Evolutionary conservation across 2,329 filamentous ascomycete genomes (phyloP).

Genomic region (Harringtonia lauricola): DNA sequence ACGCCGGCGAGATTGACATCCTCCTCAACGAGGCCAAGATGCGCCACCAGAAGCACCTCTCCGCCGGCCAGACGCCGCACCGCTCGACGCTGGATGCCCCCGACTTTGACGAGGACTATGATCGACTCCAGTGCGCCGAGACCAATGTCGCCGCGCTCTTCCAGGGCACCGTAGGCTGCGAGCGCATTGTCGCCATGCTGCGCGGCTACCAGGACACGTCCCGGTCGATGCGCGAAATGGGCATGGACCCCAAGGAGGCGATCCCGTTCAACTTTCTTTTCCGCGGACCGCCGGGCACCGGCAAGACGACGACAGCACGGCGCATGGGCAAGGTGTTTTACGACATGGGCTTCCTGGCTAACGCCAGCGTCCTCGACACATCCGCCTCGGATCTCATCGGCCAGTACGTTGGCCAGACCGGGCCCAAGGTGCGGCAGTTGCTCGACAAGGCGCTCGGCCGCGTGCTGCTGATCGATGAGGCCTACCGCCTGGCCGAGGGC

Average conservation of each 20-base stretch:
- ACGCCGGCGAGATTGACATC: conserved; percentile 66
- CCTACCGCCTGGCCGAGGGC: conserved; percentile 51
- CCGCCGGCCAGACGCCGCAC: conserved; percentile 5
- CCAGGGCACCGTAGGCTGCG: conserved; percentile 44
- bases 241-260: conserved; percentile 42
- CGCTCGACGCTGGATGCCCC: conserved; percentile 17
- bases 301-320: conserved; percentile 62
- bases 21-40: conserved; percentile 46
- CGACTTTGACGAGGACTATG: conserved; percentile 51
- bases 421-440: conserved; percentile 49
- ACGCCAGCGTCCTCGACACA: conserved; percentile 35
- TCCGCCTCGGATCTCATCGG: conserved; percentile 61
- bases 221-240: conserved; percentile 35
- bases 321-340: conserved; percentile 69
- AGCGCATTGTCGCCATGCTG: conserved; percentile 40
- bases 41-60: conserved; percentile 19
- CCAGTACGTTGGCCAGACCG: conserved; percentile 58
- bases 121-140: conserved; percentile 33
- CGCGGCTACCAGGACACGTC: conserved; percentile 42
- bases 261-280: conserved; percentile 62
- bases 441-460: conserved; percentile 53
- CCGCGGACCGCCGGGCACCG: conserved; percentile 48
- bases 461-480: conserved; percentile 63
- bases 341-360: conserved; percentile 58
- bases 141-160: conserved; percentile 45